A percentile compares a stretch with the other conserved stretches of the same genome.
These are phyloP conservation scores for Malassezia yamatoensis DNA, from an alignment of 1,284 basidiomycete species.

Conservation along the genomic window DNA sequence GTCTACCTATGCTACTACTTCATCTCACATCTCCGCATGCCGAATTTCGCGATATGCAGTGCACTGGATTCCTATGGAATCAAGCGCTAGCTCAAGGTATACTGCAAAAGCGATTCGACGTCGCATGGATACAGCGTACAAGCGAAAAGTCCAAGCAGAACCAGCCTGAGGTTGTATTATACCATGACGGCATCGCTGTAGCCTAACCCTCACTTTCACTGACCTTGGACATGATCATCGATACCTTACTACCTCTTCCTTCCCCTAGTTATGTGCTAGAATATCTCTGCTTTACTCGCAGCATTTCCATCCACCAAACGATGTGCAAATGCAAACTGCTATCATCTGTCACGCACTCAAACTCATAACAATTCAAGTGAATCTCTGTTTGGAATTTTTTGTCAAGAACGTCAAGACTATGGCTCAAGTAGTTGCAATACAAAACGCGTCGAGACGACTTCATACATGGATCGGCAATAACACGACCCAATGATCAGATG, in stretches of 20 bases:
- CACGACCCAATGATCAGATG: too few species aligned
- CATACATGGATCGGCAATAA: too few species aligned
- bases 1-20: conserved; percentile 21
- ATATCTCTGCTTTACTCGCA: too few species aligned
- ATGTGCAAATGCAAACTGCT: too few species aligned
- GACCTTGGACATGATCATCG: neutral
- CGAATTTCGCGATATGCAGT: neutral
- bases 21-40: conserved; percentile 17
- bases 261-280: too few species aligned
- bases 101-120: conserved; percentile 5
- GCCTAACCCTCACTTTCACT: neutral
- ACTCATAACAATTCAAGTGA: too few species aligned
- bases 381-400: too few species aligned
- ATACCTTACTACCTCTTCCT: neutral
- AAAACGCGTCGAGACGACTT: too few species aligned
- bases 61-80: conserved; percentile 17
- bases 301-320: too few species aligned
- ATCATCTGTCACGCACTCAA: too few species aligned
- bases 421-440: too few species aligned
- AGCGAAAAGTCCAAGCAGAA: neutral
- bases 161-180: neutral
- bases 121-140: conserved; percentile 3
- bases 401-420: too few species aligned
- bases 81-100: conserved; percentile 12
- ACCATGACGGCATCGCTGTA: conserved; percentile 3